A percentile compares a stretch with the other conserved stretches of the same genome.
Conservation (phyloP, 768 basidiomycete species). For the Lactarius pseudohatsudake region DNA sequence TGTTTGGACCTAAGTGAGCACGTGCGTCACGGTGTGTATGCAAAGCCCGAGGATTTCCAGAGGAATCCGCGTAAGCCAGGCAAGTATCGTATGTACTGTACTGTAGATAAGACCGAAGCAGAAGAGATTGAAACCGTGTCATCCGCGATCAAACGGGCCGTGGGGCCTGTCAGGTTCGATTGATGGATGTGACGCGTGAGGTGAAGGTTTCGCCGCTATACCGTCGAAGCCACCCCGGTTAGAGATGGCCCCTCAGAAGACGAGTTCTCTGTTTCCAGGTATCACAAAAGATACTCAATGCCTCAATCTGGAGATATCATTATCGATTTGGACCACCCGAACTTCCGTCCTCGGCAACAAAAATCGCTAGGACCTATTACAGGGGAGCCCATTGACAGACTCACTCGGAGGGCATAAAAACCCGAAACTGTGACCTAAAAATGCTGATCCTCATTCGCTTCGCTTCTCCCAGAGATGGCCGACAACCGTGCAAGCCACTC, state of each 20-base stretch:
- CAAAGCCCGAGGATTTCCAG: too few relatives aligned
- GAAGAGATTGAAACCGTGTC: too few relatives aligned
- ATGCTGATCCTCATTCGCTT: neutral
- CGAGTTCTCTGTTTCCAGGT: neutral
- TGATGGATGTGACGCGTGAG: too few relatives aligned
- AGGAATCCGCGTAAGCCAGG: too few relatives aligned
- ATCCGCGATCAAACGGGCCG: too few relatives aligned
- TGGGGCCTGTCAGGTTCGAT: too few relatives aligned
- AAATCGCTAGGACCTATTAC: neutral
- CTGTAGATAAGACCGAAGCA: too few relatives aligned
- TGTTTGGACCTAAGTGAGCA: too few relatives aligned
- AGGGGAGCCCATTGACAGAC: neutral
- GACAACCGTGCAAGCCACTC: neutral
- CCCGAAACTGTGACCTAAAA: neutral
- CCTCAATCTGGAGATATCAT: neutral
- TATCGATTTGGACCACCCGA: neutral
- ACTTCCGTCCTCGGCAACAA: neutral
- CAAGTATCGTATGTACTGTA: too few relatives aligned
- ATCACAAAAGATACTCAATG: neutral
- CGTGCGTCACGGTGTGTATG: too few relatives aligned
- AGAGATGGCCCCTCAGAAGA: neutral
- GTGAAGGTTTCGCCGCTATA: too few relatives aligned
- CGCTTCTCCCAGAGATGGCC: slow-evolving; percentile 13
- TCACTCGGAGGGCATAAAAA: neutral
- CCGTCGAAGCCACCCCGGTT: too few relatives aligned